Base-by-base conservation (phyloP, 2,329 filamentous ascomycete species). In the Alternaria ethzedia region DNA sequence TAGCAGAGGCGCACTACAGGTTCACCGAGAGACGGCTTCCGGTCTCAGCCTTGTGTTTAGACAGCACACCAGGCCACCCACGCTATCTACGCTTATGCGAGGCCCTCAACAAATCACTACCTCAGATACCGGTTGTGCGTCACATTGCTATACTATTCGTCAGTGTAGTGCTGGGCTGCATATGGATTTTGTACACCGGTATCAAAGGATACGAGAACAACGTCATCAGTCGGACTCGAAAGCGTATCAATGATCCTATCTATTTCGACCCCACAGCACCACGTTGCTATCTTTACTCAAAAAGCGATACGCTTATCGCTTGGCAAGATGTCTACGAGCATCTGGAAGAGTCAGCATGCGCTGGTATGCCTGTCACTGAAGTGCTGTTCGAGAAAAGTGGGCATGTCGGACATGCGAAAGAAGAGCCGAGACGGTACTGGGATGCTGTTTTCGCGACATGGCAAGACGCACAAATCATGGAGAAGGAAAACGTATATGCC, bases 371-470 rank as follows among this genome's bases (percentile, higher is more conserved):
- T 4, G 82, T 84, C 1, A 78, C 83, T 2, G 74, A 82, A 11
- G 83, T 86, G 60, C 67, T 85, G 32, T 90, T 90, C 64, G 81
- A 86, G 26, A 84, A 83, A 1, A 87, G 84, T 26, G 80, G 82
- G 0, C 88, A 90, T 73, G 88, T 89, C 10, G 86, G 84, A 1
- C 87, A 90, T 68, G 86, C 89, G 81, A 81, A 84, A 17, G 71
- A 81, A 70, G 83, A 87, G 55, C 83, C 85, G 0, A 82, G 83
- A 45, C 78, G 85, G 68, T 90, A 90, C 71, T 90, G 88, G 88
- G 56, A 65, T 32, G 69, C 72, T 21, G 67, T 81, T 5, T 54
- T 59, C 4, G 59, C 54, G 25, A 70, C 68, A 13, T 75, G 73
- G 73, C 59, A 56, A 11, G 32, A 58, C n/a, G 46, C 54, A 28